phyloP scores from a whole-genome alignment of 192 early-diverging fungal species.

The Fimicolochytrium jonesii region DNA sequence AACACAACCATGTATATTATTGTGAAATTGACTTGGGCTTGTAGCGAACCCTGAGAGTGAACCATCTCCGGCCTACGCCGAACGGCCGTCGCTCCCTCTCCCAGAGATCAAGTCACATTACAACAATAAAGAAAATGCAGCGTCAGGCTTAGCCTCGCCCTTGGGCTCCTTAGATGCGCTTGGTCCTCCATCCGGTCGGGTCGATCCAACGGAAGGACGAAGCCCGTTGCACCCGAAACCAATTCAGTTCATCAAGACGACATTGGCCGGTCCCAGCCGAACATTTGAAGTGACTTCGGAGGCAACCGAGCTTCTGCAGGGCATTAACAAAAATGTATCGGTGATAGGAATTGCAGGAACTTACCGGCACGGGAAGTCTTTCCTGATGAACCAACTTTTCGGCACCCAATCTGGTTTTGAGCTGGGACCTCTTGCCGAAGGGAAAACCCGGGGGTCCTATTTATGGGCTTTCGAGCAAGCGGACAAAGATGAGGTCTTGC shows the following conservation, averaged over 20 bases:
- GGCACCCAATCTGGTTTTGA: background rate
- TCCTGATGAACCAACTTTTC: background rate
- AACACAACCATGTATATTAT: too few relatives aligned
- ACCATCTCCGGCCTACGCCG: too few relatives aligned
- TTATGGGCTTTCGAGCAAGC: slow-evolving; percentile 10
- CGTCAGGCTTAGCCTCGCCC: too few relatives aligned
- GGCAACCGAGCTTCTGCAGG: background rate
- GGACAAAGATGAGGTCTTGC: background rate
- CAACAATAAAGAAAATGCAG: too few relatives aligned
- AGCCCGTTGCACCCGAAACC: background rate
- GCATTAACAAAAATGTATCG: background rate
- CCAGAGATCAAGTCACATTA: too few relatives aligned
- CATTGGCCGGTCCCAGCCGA: background rate
- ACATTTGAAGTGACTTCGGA: background rate
- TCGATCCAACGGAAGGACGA: too few relatives aligned
- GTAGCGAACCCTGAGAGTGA: too few relatives aligned
- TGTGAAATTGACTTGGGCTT: too few relatives aligned
- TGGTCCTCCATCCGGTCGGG: too few relatives aligned
- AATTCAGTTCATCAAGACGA: background rate
- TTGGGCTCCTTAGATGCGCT: too few relatives aligned
- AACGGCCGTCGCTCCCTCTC: too few relatives aligned
- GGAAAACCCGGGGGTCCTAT: slow-evolving; percentile 2
- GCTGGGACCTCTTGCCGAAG: background rate
- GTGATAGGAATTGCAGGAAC: background rate
- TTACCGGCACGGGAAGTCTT: background rate